Evolutionary conservation across 73 alveolate species (phyloP), one percentile per base, ranked within the genome.

Genomic region (Blepharisma japonicum): DNA sequence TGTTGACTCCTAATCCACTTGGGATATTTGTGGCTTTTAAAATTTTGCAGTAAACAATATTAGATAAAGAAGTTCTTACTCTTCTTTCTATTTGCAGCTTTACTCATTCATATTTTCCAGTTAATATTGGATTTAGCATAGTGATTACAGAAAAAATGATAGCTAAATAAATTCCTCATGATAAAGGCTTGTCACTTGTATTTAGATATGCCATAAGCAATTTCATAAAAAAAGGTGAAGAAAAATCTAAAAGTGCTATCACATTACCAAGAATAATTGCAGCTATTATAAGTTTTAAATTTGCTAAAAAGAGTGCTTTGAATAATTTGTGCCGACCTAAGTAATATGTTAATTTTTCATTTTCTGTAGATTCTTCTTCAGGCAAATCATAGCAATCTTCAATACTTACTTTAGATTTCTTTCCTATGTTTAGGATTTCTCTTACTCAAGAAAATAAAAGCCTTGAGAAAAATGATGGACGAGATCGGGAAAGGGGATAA

Each of bases 241-340:
- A 61, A 25, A 18, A 61, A n/a, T 61, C 74, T 14, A 14, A 25
- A 9, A 61, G 11, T 0, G 23, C 47, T 1, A 39, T 14, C 0
- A 61, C 14, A 39, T 8, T 18, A 8, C 23, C 74, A 14, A 61
- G 23, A 25, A 61, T 0, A 14, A 61, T 2, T 1, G 47, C 38
- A 1, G 47, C 0, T 14, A 25, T 20, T 14, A 18, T 2, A 61
- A 61, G 48, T 5, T 25, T 25, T n/a, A 18, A 25, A 61, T 61
- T 61, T 25, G 74, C 74, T 11, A 51, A 51, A 51, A 51, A 14
- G 0, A 51, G n/a, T 51, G 66, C 21, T 51, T 51, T 51, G 66
- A 51, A 18, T 51, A 51, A 51, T 51, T 51, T 18, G 21, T 14
- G 21, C 66, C n/a, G 0, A 4, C 21, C 4, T 51, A 51, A 18